Evolutionary conservation across 352 stramenopile species (phyloP).

Genomic region (Pythium phragmiticola): DNA sequence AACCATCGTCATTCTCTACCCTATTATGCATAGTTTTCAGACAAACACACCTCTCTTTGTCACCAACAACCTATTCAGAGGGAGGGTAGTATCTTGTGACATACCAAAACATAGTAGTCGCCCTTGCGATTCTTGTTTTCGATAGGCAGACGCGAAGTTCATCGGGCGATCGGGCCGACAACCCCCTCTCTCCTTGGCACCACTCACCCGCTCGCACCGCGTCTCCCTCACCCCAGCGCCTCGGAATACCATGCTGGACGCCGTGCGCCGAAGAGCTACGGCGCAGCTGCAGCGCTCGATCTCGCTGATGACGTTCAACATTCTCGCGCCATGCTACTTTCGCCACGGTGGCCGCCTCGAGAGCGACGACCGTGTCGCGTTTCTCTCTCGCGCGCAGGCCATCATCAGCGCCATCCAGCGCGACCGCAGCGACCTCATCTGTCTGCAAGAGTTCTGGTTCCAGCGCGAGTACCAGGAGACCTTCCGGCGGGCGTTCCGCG

Average conservation of each 20-base stretch:
- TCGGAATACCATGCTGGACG: constrained; percentile 22
- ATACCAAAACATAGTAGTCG: background rate
- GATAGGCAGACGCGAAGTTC: background rate
- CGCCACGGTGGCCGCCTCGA: constrained; percentile 74
- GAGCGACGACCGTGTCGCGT: constrained; percentile 55
- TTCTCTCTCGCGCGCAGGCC: constrained; percentile 66
- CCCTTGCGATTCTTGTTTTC: background rate
- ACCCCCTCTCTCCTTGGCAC: background rate
- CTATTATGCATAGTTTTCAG: background rate
- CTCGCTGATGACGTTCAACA: constrained; percentile 88
- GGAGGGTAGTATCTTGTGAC: constrained; percentile 1
- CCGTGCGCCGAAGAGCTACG: constrained; percentile 28
- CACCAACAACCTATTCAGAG: background rate
- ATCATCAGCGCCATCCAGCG: constrained; percentile 71
- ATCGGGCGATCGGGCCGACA: background rate
- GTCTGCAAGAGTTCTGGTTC: constrained; percentile 88
- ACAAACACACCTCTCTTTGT: background rate
- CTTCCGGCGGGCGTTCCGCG: constrained; percentile 62
- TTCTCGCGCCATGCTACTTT: constrained; percentile 88
- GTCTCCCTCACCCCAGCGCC: background rate
- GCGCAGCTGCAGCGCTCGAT: constrained; percentile 35
- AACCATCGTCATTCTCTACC: constrained; percentile 15
- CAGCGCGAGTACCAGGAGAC: constrained; percentile 68
- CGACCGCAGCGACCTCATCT: constrained; percentile 75
- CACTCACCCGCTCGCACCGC: background rate